Base-by-base conservation (phyloP, 31 red algal genomes). In the Pterothamnion heteromorphum region DNA sequence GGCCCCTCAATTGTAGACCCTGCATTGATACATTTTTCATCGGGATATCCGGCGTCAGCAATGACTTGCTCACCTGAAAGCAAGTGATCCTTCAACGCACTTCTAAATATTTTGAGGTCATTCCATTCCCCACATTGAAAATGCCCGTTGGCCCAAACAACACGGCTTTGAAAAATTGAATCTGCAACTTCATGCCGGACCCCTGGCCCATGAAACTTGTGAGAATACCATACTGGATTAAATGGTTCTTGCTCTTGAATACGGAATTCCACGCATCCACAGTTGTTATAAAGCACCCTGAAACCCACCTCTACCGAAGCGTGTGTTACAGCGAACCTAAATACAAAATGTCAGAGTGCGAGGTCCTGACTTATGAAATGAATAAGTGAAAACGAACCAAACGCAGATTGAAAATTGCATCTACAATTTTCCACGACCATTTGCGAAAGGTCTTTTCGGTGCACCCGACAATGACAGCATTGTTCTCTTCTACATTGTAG, bases 151-250 rank as follows among this genome's bases (percentile, higher is more conserved):
- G 26, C 36, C 84, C 33, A 88, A 57, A 88, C 18, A 57, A 88
- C 20, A 5, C n/a, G 14, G 27, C 35, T 38, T 20, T 32, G n/a
- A 5, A 44, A 26, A 57, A 88, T 88, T 18, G 20, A 26, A 39
- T 44, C 35, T 43, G 20, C 84, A 57, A 88, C 5, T 88, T 88
- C 84, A 88, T 88, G 51, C 30, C 84, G 38, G 20, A 88, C 38
- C 38, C 84, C 35, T 3, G 84, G 18, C 4, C 35, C 18, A 88
- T 88, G 9, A 21, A 4, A 57, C 9, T 18, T 18, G 18, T 5
- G 9, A 51, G 4, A 5, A 88, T 22, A 57, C 32, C 4, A 26
- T 51, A 88, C 51, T 39, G 84, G 84, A 22, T 44, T 18, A 4
- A 26, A 3, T 20, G 51, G 38, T 14, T 9, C 9, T 22, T 44